Evolutionary conservation across 2,329 filamentous ascomycete genomes (phyloP).

Genomic region (Teratosphaeria gauchensis): DNA sequence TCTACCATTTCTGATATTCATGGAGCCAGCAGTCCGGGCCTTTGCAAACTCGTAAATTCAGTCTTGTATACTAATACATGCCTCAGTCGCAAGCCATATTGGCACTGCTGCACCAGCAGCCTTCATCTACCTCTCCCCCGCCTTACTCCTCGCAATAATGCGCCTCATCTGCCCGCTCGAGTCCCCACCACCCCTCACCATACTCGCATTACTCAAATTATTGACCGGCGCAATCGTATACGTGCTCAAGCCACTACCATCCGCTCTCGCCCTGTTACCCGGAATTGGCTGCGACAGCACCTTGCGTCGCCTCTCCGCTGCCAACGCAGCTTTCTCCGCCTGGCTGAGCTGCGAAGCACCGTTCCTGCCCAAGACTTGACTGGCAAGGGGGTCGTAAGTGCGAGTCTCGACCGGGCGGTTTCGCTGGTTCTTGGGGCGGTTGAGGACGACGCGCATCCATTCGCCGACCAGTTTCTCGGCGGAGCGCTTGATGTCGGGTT

Average conservation of each 20-base stretch:
- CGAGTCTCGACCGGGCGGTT: slow-evolving; percentile 60
- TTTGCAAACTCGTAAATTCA: too few relatives aligned
- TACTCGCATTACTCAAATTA: slow-evolving; percentile 29
- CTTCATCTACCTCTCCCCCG: neutral
- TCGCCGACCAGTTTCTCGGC: slow-evolving; percentile 87
- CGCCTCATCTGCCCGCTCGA: neutral
- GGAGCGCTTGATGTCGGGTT: slow-evolving; percentile 81
- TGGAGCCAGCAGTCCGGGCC: too few relatives aligned
- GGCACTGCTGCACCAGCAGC: neutral
- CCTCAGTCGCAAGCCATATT: too few relatives aligned
- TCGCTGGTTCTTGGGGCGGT: slow-evolving; percentile 79
- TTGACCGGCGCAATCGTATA: slow-evolving; percentile 56
- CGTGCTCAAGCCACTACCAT: slow-evolving; percentile 46
- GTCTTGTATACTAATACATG: too few relatives aligned
- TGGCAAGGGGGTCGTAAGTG: slow-evolving; percentile 47
- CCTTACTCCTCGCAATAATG: neutral
- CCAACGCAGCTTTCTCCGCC: slow-evolving; percentile 30
- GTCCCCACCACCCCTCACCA: neutral
- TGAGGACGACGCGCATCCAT: slow-evolving; percentile 86
- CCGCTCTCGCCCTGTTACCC: slow-evolving; percentile 50
- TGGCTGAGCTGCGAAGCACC: slow-evolving; percentile 16
- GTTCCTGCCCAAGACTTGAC: slow-evolving; percentile 11
- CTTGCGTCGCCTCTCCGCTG: slow-evolving; percentile 42
- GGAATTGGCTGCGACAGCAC: slow-evolving; percentile 43
- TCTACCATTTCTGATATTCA: too few relatives aligned